phyloP scores from a whole-genome alignment of 495 filamentous ascomycete species.

The Xylaria longipes region DNA sequence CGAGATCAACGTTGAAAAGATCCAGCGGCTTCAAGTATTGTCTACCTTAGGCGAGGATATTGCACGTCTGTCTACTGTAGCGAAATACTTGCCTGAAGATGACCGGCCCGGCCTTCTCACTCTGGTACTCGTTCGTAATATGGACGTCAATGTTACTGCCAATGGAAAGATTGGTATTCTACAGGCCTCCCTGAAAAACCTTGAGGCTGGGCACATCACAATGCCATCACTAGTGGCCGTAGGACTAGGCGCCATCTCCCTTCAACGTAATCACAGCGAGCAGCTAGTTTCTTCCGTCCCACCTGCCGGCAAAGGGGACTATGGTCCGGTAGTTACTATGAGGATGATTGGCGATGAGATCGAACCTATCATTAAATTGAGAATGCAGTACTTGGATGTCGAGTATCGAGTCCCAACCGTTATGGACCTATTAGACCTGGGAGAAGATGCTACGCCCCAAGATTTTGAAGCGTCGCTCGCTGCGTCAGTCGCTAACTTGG shows the following conservation, averaged over 20 bases:
- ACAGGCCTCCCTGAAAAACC: constrained; percentile 58
- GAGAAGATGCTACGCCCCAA: constrained; percentile 70
- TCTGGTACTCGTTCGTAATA: constrained; percentile 66
- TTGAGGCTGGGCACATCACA: constrained; percentile 83
- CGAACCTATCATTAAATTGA: constrained; percentile 87
- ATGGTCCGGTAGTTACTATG: constrained; percentile 56
- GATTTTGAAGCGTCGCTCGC: constrained; percentile 78
- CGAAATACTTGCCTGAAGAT: constrained; percentile 95
- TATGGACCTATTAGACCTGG: constrained; percentile 75
- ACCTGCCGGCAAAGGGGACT: constrained; percentile 54
- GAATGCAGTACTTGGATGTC: constrained; percentile 76
- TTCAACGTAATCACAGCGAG: constrained; percentile 70
- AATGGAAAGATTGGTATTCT: constrained; percentile 70
- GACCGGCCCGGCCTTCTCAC: constrained; percentile 90
- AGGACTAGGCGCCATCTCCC: constrained; percentile 64
- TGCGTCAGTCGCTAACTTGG: constrained; percentile 78
- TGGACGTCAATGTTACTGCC: constrained; percentile 64
- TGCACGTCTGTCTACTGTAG: constrained; percentile 79
- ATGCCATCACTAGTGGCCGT: constrained; percentile 81
- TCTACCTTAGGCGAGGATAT: constrained; percentile 78
- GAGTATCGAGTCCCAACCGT: constrained; percentile 87
- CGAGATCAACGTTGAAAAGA: constrained; percentile 61
- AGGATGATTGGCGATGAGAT: constrained; percentile 92
- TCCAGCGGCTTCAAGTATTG: constrained; percentile 67
- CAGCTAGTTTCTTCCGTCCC: constrained; percentile 61